Evolutionary conservation across 495 filamentous ascomycete species (phyloP).

Genomic region (Evernia prunastri): DNA sequence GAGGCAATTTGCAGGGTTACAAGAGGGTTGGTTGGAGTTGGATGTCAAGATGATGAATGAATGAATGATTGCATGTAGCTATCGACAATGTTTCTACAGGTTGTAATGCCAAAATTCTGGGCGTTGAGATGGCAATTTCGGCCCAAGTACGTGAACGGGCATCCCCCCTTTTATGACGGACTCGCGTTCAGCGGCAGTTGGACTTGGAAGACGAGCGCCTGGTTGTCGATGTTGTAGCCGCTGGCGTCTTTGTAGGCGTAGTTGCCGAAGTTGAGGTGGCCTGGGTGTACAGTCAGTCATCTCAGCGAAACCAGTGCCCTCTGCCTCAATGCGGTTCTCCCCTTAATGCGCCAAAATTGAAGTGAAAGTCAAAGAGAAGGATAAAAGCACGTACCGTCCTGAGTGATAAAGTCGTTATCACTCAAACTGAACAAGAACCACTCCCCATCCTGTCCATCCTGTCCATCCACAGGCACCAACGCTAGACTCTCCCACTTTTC

Average conservation of each 20-base stretch:
- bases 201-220: slow-evolving; percentile 67
- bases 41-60: neutral
- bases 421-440: slow-evolving; percentile 63
- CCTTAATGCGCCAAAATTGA: too few relatives aligned
- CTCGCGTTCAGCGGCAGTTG: slow-evolving; percentile 40
- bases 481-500: slow-evolving; percentile 80
- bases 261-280: slow-evolving; percentile 56
- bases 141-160: neutral
- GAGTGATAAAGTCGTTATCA: slow-evolving; percentile 79
- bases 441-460: slow-evolving; percentile 39
- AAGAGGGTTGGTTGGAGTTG: neutral
- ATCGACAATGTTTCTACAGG: neutral
- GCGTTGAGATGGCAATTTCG: neutral
- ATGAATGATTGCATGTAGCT: neutral
- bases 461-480: slow-evolving; percentile 54
- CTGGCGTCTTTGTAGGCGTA: slow-evolving; percentile 55
- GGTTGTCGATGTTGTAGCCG: slow-evolving; percentile 60
- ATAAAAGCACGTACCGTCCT: slow-evolving; percentile 50
- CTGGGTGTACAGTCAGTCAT: slow-evolving; percentile 31
- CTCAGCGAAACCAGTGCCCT: neutral
- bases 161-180: neutral
- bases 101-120: neutral
- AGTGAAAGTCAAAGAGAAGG: neutral
- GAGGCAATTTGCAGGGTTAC: too few relatives aligned
- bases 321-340: neutral